Evolutionary conservation across 495 filamentous ascomycete genomes (phyloP), one percentile per base, ranked within the genome.

Genomic region (Emericellopsis terricola): DNA sequence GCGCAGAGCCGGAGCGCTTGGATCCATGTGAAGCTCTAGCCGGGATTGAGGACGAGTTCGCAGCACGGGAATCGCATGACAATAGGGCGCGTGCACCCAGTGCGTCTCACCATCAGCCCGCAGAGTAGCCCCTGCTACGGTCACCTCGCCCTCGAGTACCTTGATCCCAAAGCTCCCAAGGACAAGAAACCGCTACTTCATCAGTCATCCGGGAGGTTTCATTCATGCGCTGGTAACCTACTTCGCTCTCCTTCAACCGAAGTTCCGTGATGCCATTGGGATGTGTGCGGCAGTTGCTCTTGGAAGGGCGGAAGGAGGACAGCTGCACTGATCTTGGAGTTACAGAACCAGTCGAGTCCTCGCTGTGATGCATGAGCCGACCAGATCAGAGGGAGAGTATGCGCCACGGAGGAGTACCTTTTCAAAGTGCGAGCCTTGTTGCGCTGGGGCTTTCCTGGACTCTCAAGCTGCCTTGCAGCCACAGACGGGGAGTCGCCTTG

Each of bases 31-130:
- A 15, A 79, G 42, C 33, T 68, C 62, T 27, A 83, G 47, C 10
- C 61, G 57, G 0, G 55, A 42, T 15, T 54, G 47, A 0, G 67
- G 59, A 15, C 62, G 50, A 13, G 68, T 74, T 34, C 71, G 64
- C 31, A 92, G 68, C 8, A 77, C 63, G 1, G 82, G 81, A 11
- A 89, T 55, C 4, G 81, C 73, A 50, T 89, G 81, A 7, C 77
- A 84, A 24, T 67, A 71, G 8, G 80, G 76, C 19, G 78, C 76
- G 56, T 75, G 78, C 7, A 87, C 65, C 50, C 72, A 62, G 39
- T 76, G 64, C 1, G 64, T 33, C 2, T 47, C 44, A 11, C 66
- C 55, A 0, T 66, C 68, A 7, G 67, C 49, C 21, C 59, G 58
- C 6, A 91, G 39, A 14, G 65, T 70, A 0, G 79, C 73, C 3